A percentile compares a stretch with the other conserved stretches of the same genome.
Conservation (phyloP, 2,329 filamentous ascomycete genomes). For the Fusarium newnesense region DNA sequence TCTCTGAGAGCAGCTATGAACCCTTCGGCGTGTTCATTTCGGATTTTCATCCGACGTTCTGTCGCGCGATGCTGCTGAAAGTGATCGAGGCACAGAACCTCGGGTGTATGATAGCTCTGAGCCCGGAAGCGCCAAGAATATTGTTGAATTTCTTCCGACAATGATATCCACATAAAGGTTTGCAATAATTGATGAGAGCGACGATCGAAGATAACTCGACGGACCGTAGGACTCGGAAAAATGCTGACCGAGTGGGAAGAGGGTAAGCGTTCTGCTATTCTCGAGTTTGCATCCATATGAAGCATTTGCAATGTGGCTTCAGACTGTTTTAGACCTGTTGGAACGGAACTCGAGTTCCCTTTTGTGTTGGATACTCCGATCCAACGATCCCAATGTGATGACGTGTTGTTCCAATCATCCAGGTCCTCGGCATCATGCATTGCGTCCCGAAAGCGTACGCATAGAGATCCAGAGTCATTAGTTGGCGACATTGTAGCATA, state of each 20-base stretch:
- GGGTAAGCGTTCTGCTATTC: neutral
- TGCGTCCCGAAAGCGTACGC: neutral
- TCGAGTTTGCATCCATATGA: neutral
- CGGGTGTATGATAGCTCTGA: neutral
- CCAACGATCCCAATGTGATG: neutral
- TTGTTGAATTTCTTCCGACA: neutral
- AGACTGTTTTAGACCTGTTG: neutral
- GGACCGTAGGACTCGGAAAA: neutral
- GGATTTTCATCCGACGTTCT: neutral
- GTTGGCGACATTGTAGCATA: neutral
- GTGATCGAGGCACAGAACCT: neutral
- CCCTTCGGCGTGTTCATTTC: neutral
- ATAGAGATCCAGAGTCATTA: neutral
- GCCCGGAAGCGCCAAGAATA: neutral
- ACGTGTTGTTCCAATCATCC: neutral
- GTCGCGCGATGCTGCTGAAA: neutral
- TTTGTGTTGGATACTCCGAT: neutral
- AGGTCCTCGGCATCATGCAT: neutral
- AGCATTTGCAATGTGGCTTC: neutral
- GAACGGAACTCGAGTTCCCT: neutral
- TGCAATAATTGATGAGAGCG: neutral
- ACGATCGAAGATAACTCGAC: neutral
- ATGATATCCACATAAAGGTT: neutral
- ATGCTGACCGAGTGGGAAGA: neutral
- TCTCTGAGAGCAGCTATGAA: neutral